phyloP scores from a whole-genome alignment of 2,329 filamentous ascomycete species.

The Neoscytalidium dimidiatum region DNA sequence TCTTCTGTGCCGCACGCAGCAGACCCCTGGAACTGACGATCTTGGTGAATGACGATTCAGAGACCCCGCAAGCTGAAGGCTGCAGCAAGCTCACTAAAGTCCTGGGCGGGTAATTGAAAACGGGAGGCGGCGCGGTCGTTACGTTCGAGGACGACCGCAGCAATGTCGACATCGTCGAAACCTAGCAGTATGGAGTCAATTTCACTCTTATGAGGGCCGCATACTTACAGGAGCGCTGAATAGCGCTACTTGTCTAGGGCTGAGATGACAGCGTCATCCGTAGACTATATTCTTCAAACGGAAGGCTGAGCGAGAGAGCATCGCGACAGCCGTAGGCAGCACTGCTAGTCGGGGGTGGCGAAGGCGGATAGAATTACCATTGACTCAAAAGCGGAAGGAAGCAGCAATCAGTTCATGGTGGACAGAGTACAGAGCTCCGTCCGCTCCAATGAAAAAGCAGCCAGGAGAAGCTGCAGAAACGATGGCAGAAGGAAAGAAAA shows the following conservation, averaged over 20 bases:
- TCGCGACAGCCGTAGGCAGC: slow-evolving; percentile 6
- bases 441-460: background rate
- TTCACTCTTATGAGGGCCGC: background rate
- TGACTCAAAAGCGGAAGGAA: slow-evolving; percentile 13
- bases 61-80: no score
- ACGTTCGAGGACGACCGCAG: background rate
- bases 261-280: slow-evolving; percentile 4
- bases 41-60: no score
- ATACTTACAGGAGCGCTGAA: background rate
- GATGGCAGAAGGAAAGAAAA: background rate
- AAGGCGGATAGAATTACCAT: background rate
- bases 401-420: background rate
- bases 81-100: no score
- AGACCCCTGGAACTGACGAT: no score
- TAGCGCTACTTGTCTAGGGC: background rate
- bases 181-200: background rate
- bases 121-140: background rate
- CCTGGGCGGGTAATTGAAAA: background rate
- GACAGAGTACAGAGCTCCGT: background rate
- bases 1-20: background rate
- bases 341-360: slow-evolving; percentile 6
- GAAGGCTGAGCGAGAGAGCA: background rate
- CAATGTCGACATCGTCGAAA: background rate
- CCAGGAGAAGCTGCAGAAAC: background rate
- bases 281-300: background rate